Evolutionary conservation across 441 rosid genomes (phyloP).

Genomic region (Daphne laureola): DNA sequence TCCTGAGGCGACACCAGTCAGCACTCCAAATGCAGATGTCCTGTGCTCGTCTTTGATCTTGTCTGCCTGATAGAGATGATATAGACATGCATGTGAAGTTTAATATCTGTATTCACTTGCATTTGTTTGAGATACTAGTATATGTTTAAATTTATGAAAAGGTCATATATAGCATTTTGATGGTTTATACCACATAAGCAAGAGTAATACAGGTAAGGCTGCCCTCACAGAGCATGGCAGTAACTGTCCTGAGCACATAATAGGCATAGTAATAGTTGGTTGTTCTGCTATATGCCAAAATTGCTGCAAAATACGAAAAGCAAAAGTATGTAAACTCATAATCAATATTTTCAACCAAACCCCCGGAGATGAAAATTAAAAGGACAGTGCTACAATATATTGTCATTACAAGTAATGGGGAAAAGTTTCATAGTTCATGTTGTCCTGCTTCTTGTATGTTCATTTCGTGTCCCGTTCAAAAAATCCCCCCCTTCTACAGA

Average conservation of each 20-base stretch:
- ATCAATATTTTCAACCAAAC: no score
- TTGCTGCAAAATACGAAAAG: conserved; percentile 31
- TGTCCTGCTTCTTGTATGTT: no score
- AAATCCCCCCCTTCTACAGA: no score
- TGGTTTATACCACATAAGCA: conserved; percentile 67
- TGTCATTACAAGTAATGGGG: no score
- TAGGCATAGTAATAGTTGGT: conserved; percentile 58
- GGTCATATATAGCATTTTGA: background rate
- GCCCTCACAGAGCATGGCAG: conserved; percentile 55
- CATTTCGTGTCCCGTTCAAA: no score
- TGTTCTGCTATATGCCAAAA: conserved; percentile 64
- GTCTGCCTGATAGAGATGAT: conserved; percentile 46
- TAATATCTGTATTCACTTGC: background rate
- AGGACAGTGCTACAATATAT: no score
- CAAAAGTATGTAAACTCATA: no score
- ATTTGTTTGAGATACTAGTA: background rate
- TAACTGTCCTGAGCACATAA: conserved; percentile 46
- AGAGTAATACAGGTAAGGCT: conserved; percentile 65
- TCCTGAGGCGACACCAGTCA: conserved; percentile 44
- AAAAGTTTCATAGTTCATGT: no score
- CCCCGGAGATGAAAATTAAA: no score
- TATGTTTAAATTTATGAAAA: background rate
- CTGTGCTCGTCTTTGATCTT: conserved; percentile 33
- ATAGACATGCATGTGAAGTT: background rate
- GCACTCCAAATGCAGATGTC: conserved; percentile 62